These are phyloP conservation scores for Curvularia hawaiiensis DNA, from an alignment of 2,329 filamentous ascomycete species.

Conservation along the genomic window DNA sequence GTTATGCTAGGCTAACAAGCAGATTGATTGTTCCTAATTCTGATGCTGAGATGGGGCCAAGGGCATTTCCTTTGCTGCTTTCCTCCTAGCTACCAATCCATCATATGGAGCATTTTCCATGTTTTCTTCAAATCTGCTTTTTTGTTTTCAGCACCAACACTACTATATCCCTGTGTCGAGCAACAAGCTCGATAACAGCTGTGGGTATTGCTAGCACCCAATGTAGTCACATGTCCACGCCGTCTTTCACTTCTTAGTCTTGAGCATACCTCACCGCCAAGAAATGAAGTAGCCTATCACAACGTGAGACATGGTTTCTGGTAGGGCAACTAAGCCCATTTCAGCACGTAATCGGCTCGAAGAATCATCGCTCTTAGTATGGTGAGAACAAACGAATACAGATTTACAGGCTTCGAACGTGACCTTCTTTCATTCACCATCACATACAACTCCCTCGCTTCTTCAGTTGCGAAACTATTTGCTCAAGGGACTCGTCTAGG, in stretches of 20 bases:
- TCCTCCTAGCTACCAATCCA: background rate
- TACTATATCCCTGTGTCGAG: background rate
- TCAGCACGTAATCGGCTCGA: background rate
- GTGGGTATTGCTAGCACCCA: background rate
- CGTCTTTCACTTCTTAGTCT: slow-evolving; percentile 8
- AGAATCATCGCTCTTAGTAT: background rate
- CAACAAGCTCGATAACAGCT: background rate
- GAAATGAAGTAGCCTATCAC: background rate
- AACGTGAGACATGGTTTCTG: no score
- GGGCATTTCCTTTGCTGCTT: background rate
- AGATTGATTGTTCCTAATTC: no score
- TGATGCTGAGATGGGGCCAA: background rate
- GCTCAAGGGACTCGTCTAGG: background rate
- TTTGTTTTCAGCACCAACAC: background rate
- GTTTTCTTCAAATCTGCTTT: background rate
- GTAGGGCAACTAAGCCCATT: background rate
- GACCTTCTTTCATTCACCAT: background rate
- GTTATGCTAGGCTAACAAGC: no score
- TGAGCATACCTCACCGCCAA: slow-evolving; percentile 2
- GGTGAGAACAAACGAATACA: background rate
- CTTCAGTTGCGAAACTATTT: background rate
- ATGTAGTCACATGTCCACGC: background rate
- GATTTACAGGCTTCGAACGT: background rate
- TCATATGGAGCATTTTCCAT: no score
- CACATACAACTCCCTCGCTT: background rate